Evolutionary conservation across 2,329 filamentous ascomycete species (phyloP), one percentile per base, ranked within the genome.

Genomic region (Coniochaeta sp.): DNA sequence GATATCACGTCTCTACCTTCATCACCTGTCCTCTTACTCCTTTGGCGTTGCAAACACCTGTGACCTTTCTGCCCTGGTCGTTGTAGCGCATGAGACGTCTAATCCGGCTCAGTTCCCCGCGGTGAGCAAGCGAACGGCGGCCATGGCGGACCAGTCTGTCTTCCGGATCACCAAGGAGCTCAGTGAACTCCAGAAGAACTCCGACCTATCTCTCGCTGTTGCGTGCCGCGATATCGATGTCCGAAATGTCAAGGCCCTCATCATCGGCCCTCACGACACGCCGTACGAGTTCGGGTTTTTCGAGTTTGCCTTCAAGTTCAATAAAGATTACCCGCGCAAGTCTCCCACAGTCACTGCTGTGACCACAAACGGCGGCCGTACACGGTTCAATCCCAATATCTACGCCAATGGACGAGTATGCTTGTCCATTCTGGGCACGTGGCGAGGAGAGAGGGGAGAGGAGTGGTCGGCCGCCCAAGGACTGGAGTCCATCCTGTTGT

Each of bases 281-380:
- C 93, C 93, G 0, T 99, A 99, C 73, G 93, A 97, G 73, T 97
- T 96, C 70, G 95, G 95, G 3, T 97, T 97, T 76, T 98, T 96
- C 71, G 92, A 98, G 89, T 96, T 96, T 70, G 73, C 79, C 0
- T 85, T 96, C 67, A 89, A 85, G 67, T 93, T 96, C 67, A 84
- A 86, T 60, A 88, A 84, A 79, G 92, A 96, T 3, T 99, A 99
- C 69, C 95, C 95, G 6, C 79, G 82, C 57, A 87, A 85, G 66
- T 81, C 85, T 0, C 86, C 86, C 1, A 64, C 67, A 16, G 85
- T 88, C 28, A 84, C 80, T 26, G 88, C 89, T 28, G 82, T 87
- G 47, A 98, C 95, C 0, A 99, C 93, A 1, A 97, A 98, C 70
- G 80, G 82, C n/a, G 93, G 93, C 12, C 82, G 88, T 62, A 92